A percentile compares a stretch with the other conserved stretches of the same genome.
These are phyloP conservation scores for Dovyalis caffra DNA, from an alignment of 345 rosid species.

Conservation along the genomic window DNA sequence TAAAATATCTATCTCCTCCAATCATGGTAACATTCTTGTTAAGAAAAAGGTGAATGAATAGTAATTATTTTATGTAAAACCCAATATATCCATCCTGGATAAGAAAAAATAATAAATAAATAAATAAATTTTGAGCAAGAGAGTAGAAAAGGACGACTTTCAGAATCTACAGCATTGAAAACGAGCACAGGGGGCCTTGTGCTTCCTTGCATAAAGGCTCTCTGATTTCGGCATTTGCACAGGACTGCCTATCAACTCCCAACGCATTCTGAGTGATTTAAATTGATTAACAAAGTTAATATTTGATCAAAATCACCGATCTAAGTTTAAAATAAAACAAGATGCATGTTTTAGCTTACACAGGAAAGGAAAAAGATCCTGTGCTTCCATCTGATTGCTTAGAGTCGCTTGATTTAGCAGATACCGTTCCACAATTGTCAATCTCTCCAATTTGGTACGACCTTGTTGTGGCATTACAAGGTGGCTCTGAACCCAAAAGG, in stretches of 20 bases:
- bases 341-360: slow-evolving; percentile 37
- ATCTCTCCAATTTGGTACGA: slow-evolving; percentile 17
- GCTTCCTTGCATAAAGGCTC: slow-evolving; percentile 44
- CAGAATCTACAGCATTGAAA: slow-evolving; percentile 64
- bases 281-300: background rate
- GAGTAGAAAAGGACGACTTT: background rate
- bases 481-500: slow-evolving; percentile 15
- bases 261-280: slow-evolving; percentile 50
- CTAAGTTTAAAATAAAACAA: background rate
- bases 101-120: background rate
- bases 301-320: background rate
- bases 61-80: background rate
- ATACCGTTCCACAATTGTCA: slow-evolving; percentile 15
- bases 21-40: too few species aligned
- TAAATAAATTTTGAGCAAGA: too few species aligned
- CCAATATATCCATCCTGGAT: background rate
- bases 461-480: slow-evolving; percentile 4
- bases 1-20: too few species aligned
- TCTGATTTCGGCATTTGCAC: slow-evolving; percentile 66
- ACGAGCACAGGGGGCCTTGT: slow-evolving; percentile 34
- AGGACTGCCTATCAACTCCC: slow-evolving; percentile 75
- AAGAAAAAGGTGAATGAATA: background rate
- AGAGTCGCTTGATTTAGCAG: slow-evolving; percentile 47
- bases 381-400: slow-evolving; percentile 45
- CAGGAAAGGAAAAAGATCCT: slow-evolving; percentile 73